Evolutionary conservation across 331 rosid species (phyloP).

Genomic region (Stylosanthes scabra): DNA sequence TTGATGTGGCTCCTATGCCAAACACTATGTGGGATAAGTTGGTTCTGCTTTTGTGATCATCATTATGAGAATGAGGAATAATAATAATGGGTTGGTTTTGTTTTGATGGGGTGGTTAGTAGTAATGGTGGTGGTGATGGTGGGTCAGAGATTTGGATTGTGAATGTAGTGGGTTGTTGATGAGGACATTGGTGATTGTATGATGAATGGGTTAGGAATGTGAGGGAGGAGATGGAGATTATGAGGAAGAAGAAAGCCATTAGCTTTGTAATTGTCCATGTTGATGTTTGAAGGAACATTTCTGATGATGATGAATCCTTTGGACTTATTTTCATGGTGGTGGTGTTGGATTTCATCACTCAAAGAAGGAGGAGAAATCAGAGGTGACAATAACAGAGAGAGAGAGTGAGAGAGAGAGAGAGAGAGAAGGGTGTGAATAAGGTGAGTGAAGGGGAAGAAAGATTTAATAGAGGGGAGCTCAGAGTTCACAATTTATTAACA

Average conservation of each 20-base stretch:
- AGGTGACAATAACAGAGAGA: too few species aligned
- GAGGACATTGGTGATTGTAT: background rate
- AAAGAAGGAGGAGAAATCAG: background rate
- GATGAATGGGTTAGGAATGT: constrained; percentile 34
- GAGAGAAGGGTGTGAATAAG: background rate
- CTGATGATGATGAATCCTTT: constrained; percentile 51
- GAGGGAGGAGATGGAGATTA: constrained; percentile 44
- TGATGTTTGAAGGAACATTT: constrained; percentile 20
- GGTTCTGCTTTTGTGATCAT: constrained; percentile 26
- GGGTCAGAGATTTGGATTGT: background rate
- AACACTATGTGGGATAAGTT: constrained; percentile 64
- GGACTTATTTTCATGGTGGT: constrained; percentile 42
- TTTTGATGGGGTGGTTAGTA: background rate
- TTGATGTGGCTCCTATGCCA: constrained; percentile 68
- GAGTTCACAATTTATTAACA: too few species aligned
- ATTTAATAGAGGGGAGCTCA: background rate
- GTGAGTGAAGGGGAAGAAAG: background rate
- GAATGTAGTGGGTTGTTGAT: background rate
- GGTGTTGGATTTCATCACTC: background rate
- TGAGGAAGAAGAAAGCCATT: constrained; percentile 44
- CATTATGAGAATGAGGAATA: too few species aligned
- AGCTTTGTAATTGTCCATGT: constrained; percentile 50
- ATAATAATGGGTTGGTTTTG: background rate
- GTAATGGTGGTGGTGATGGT: background rate
- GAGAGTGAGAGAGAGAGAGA: too few species aligned